Base-by-base conservation (phyloP, 2,329 filamentous ascomycete genomes). In the Didymella arachidicola region DNA sequence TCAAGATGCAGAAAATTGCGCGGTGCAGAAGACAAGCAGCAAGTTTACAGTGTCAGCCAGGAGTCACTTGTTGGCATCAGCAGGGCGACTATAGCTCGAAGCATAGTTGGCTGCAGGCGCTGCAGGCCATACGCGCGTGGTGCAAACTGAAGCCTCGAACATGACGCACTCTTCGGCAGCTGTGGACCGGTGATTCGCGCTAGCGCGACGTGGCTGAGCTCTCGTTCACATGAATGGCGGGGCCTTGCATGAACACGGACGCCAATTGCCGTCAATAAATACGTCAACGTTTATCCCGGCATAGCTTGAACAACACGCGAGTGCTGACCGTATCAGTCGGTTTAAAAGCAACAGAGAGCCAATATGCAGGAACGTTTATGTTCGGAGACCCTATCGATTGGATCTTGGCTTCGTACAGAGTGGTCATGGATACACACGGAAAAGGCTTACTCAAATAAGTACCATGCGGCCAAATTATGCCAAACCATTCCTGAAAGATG, bases 161-260 rank as follows among this genome's bases (percentile, higher is more conserved):
- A 58, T 58, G 55, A 58, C 55, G 55, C 42, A 52, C 36, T 53
- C 49, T 44, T 58, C 55, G 49, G 55, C 44, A 49, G 32, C 30
- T 49, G 49, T 53, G 49, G 55, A 18, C 55, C 55, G 49, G 47
- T 36, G 55, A 58, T 52, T 52, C 54, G 14, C 41, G 25, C 19
- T 39, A 47, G 44, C 22, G 29, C 48, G 25, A 30, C 43, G 30
- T 58, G 55, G 55, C 55, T 53, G 49, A 53, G 22, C 27, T 22
- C 18, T 47, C 49, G 42, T 39, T 52, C 47, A 57, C 48, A 41
- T 57, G 54, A 46, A 57, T 57, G 54, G 43, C 26, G 47, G 54
- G 32, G 42, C 34, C 27, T 18, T 27, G 27, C 34, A 18, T 32
- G n/a, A 48, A 39, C 39, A 32, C 49, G 38, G 34, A 45, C 30